phyloP scores from a whole-genome alignment of 2,329 filamentous ascomycete species.

The Capronia coronata region DNA sequence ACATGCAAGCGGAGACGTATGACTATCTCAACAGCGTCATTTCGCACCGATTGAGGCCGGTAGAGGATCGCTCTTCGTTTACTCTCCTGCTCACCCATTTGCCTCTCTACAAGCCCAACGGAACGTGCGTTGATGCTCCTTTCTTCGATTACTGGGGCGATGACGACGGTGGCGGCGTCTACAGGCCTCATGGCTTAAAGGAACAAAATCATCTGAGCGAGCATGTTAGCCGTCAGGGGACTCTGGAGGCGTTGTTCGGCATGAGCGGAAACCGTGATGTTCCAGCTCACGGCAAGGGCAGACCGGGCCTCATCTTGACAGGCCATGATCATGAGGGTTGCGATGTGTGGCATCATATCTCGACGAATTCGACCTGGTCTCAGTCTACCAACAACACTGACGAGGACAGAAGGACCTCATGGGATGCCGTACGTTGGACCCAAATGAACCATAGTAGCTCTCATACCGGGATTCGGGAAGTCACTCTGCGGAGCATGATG shows the following conservation, averaged over 20 bases:
- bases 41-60: slow-evolving; percentile 51
- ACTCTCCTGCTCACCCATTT: slow-evolving; percentile 89
- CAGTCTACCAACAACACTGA: slow-evolving; percentile 21
- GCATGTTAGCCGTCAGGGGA: slow-evolving; percentile 59
- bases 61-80: slow-evolving; percentile 59
- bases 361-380: slow-evolving; percentile 17
- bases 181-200: slow-evolving; percentile 48
- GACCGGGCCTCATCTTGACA: slow-evolving; percentile 74
- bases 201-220: slow-evolving; percentile 87
- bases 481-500: slow-evolving; percentile 98
- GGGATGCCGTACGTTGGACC: slow-evolving; percentile 13
- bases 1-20: slow-evolving; percentile 71
- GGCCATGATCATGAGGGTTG: slow-evolving; percentile 96
- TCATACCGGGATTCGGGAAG: slow-evolving; percentile 65
- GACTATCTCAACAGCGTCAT: slow-evolving; percentile 59
- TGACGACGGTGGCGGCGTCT: slow-evolving; percentile 44
- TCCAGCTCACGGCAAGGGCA: slow-evolving; percentile 56
- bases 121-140: slow-evolving; percentile 76
- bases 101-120: slow-evolving; percentile 74
- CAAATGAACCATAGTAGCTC: slow-evolving; percentile 6
- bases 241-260: slow-evolving; percentile 80
- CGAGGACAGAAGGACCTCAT: slow-evolving; percentile 30
- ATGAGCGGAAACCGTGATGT: slow-evolving; percentile 59
- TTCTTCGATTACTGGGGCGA: slow-evolving; percentile 71
- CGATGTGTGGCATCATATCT: slow-evolving; percentile 74